Percentiles rank a stretch among this genome's conserved stretches.
Conservation (phyloP, 345 rosid species). For the Acer saccharum region DNA sequence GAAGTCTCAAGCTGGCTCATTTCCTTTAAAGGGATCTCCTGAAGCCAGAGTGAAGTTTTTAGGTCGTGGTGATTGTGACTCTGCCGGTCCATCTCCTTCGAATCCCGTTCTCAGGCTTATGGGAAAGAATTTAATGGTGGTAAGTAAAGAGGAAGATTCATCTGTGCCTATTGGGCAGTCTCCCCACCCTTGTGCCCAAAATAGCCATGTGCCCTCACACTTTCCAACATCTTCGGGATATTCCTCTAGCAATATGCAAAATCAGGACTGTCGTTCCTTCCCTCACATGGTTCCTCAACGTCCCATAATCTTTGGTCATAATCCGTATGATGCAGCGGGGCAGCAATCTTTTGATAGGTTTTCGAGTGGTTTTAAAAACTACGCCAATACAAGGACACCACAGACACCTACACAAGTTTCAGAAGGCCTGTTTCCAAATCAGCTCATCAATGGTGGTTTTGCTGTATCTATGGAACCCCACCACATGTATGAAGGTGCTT, state of each 20-base stretch:
- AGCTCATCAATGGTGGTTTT: slow-evolving; percentile 23
- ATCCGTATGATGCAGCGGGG: slow-evolving; percentile 25
- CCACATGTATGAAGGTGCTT: slow-evolving; percentile 27
- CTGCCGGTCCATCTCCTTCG: slow-evolving; percentile 72
- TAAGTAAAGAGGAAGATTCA: slow-evolving; percentile 75
- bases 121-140: slow-evolving; percentile 96
- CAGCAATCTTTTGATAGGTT: slow-evolving; percentile 37
- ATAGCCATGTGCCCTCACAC: slow-evolving; percentile 32
- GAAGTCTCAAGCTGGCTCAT: slow-evolving; percentile 28
- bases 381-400: slow-evolving; percentile 20
- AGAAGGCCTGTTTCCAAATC: slow-evolving; percentile 33
- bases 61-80: slow-evolving; percentile 39
- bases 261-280: slow-evolving; percentile 27
- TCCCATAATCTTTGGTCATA: slow-evolving; percentile 31
- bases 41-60: slow-evolving; percentile 32
- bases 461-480: slow-evolving; percentile 28
- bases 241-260: slow-evolving; percentile 29
- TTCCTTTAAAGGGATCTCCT: slow-evolving; percentile 38
- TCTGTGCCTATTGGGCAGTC: slow-evolving; percentile 36
- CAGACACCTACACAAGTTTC: slow-evolving; percentile 27
- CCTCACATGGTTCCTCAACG: slow-evolving; percentile 32
- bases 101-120: slow-evolving; percentile 86
- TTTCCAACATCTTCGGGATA: slow-evolving; percentile 33
- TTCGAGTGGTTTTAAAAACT: slow-evolving; percentile 27
- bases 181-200: slow-evolving; percentile 35